phyloP scores from a whole-genome alignment of 179 eudicot species.

The Heliamphora pulchella region DNA sequence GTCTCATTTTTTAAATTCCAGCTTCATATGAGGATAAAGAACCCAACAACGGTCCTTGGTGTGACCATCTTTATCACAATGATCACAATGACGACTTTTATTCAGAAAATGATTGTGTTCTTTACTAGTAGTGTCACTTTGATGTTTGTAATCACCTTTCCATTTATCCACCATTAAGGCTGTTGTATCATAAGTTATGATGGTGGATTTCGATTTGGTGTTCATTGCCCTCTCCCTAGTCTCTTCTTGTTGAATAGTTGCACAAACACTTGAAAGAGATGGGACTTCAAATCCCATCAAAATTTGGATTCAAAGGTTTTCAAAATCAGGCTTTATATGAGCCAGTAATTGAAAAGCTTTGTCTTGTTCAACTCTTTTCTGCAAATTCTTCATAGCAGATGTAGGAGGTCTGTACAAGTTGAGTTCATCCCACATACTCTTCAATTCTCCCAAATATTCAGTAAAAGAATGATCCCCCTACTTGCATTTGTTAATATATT shows the following conservation, averaged over 20 bases:
- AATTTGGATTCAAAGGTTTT: not conserved
- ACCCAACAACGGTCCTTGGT: not conserved
- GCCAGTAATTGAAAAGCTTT: not conserved
- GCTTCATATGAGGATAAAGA: not conserved
- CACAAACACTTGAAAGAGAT: not conserved
- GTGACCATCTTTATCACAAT: slow-evolving; percentile 10
- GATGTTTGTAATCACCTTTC: not conserved
- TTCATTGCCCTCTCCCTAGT: not conserved
- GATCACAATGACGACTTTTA: not conserved
- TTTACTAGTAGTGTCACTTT: not conserved
- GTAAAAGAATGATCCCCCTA: not conserved
- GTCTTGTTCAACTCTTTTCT: not conserved
- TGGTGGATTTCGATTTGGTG: not conserved
- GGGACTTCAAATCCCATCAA: not conserved
- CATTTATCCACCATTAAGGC: not conserved
- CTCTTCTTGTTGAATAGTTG: not conserved
- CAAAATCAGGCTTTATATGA: not conserved
- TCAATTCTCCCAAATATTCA: not conserved
- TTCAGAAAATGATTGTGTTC: not conserved
- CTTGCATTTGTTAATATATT: not conserved
- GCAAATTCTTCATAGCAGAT: not conserved
- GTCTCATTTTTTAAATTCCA: not conserved
- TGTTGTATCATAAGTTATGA: not conserved
- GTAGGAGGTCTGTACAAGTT: not conserved
- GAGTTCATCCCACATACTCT: not conserved